Evolutionary conservation across 1,139 yeast genomes (phyloP).

Genomic region (Blastobotrys malaysiensis): DNA sequence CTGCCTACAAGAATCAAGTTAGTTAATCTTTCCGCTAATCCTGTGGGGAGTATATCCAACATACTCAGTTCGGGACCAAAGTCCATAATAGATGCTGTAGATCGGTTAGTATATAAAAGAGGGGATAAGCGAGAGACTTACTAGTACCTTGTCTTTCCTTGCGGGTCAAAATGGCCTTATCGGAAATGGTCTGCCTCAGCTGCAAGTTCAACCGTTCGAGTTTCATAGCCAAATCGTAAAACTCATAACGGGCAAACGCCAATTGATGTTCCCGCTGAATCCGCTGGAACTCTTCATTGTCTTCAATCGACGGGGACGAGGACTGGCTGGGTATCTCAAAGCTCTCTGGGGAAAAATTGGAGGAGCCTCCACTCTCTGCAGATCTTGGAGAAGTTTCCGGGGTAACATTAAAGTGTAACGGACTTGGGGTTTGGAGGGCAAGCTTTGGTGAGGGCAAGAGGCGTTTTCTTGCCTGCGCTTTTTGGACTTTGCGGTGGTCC

Average conservation of each 20-base stretch:
- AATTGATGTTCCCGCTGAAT: not conserved
- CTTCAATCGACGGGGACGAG: not conserved
- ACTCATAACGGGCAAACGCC: slow-evolving; percentile 6
- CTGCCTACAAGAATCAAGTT: slow-evolving; percentile 2
- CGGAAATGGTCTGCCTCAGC: slow-evolving; percentile 5
- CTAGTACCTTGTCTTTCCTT: slow-evolving; percentile 1
- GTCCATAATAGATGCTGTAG: slow-evolving; percentile 1
- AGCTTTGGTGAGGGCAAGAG: not conserved
- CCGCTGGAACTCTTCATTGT: not conserved
- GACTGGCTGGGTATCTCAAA: not conserved
- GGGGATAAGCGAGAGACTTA: not conserved
- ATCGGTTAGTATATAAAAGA: not conserved
- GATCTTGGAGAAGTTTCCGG: not conserved
- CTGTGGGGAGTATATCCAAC: not conserved
- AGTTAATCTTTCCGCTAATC: not conserved
- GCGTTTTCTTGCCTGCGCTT: not conserved
- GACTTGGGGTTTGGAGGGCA: not conserved
- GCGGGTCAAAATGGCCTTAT: slow-evolving; percentile 5
- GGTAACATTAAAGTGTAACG: not conserved
- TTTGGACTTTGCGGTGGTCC: not conserved
- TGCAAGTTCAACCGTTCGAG: slow-evolving; percentile 10
- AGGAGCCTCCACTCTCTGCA: not conserved
- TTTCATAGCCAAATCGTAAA: slow-evolving; percentile 10
- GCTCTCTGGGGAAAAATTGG: not conserved
- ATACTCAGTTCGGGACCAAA: slow-evolving; percentile 7